A percentile compares a stretch with the other conserved stretches of the same genome.
Evolutionary conservation across 1,284 basidiomycete species (phyloP).

Genomic region (Blastosporella zonata): DNA sequence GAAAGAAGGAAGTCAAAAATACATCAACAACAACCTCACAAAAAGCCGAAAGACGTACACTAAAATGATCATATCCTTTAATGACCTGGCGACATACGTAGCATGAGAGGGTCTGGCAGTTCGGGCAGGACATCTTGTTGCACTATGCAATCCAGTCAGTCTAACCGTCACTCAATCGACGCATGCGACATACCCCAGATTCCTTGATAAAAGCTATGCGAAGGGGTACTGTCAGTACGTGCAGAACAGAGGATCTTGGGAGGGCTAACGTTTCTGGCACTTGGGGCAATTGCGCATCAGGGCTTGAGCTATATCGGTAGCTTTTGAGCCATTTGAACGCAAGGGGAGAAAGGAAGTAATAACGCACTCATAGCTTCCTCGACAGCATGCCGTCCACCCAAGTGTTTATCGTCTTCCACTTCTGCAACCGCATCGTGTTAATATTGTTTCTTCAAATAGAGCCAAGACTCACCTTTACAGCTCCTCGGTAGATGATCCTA

Average conservation of each 20-base stretch:
- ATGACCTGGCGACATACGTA: slow-evolving; percentile 20
- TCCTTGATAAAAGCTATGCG: slow-evolving; percentile 72
- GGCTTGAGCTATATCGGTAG: slow-evolving; percentile 53
- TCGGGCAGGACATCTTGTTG: slow-evolving; percentile 38
- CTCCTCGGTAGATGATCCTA: slow-evolving; percentile 84
- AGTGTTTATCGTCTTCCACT: slow-evolving; percentile 64
- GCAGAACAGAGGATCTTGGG: neutral
- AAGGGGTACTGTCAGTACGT: slow-evolving; percentile 3
- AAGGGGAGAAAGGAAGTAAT: too few relatives aligned
- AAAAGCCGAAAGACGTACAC: too few relatives aligned
- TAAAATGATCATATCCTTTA: slow-evolving; percentile 76
- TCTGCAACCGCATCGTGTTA: slow-evolving; percentile 39
- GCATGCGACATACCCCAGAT: slow-evolving; percentile 49
- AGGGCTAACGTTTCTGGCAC: slow-evolving; percentile 57
- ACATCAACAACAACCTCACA: too few relatives aligned
- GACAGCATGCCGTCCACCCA: slow-evolving; percentile 72
- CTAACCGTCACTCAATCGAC: neutral
- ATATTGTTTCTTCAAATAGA: neutral
- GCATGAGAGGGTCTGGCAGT: slow-evolving; percentile 20
- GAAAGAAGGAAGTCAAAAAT: too few relatives aligned
- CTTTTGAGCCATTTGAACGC: too few relatives aligned
- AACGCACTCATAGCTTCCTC: slow-evolving; percentile 89
- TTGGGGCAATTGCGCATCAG: slow-evolving; percentile 84
- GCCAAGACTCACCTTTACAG: slow-evolving; percentile 61
- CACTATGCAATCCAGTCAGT: slow-evolving; percentile 45